Evolutionary conservation across 306 rosid genomes (phyloP), one percentile per base, ranked within the genome.

Genomic region (Benincasa hispida): DNA sequence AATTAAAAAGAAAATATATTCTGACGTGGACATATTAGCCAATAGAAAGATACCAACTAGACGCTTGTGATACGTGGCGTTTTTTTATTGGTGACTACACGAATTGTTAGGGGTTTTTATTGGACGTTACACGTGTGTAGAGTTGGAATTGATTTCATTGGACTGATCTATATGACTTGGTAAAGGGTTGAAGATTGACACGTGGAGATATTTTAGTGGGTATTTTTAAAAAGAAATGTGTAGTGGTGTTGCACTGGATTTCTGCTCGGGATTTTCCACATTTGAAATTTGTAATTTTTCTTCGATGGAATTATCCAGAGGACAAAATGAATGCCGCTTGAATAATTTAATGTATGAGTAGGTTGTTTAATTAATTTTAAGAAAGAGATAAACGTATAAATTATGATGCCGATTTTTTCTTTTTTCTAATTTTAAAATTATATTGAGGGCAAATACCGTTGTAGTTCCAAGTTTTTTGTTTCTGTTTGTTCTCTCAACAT

Each of bases 61-160:
- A n/a, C 66, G 3, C 3, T 12, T 5, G 0, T 56, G 8, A 6
- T 22, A 75, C 78, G 78, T 75, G 78, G 78, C 78, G 5, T 7
- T 1, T 2, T 56, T 0, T 35, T 0, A 75, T 75, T 75, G 67
- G 78, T 10, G 14, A n/a, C 65, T 75, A 75, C 78, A 75, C 78
- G 78, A 75, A n/a, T 56, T 21, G 54, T 57, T 8, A 45, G 28
- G 66, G 78, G 78, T 32, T 75, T 39, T 35, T 30, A 75, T 75
- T 56, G 67, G 37, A 37, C 6, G 34, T 6, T 5, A 34, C 78
- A 39, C 53, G 78, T 55, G 66, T 32, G 50, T 54, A 75, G 50
- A 56, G 53, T 54, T 56, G 28, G 15, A 54, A 17, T 35, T 6
- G 21, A 55, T 54, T 21, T 75, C 35, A 75, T 57, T 55, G 63